Percentiles rank a stretch among this genome's conserved stretches.
Conservation (phyloP, 2,329 filamentous ascomycete genomes). For the Fusarium nurragi region DNA sequence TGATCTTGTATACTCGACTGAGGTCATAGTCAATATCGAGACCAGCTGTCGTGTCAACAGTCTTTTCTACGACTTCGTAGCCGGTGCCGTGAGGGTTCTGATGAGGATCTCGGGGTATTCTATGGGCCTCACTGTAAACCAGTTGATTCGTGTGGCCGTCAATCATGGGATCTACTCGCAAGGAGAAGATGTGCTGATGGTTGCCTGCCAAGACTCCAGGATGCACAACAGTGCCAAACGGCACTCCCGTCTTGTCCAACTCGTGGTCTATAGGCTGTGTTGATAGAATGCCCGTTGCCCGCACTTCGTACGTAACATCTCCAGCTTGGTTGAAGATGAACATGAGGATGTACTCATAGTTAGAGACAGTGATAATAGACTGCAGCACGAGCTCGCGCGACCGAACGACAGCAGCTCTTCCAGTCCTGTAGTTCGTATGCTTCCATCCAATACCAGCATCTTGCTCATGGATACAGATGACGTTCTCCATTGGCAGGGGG, state of each 20-base stretch:
- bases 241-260: conserved; percentile 58
- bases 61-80: conserved; percentile 63
- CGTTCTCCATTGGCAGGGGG: conserved; percentile 62
- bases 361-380: conserved; percentile 69
- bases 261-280: conserved; percentile 69
- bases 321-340: conserved; percentile 69
- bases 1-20: conserved; percentile 61
- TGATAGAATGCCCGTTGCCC: conserved; percentile 73
- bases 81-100: conserved; percentile 70
- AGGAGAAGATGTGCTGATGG: conserved; percentile 75
- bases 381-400: conserved; percentile 72
- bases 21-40: conserved; percentile 59
- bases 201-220: conserved; percentile 72
- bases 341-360: conserved; percentile 57
- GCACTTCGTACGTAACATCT: conserved; percentile 68
- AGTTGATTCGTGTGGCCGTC: conserved; percentile 63
- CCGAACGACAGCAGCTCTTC: conserved; percentile 66
- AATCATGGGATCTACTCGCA: conserved; percentile 72
- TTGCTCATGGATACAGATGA: conserved; percentile 75
- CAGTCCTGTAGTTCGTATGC: conserved; percentile 73
- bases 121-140: conserved; percentile 52
- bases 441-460: conserved; percentile 79
- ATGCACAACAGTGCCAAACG: conserved; percentile 69
- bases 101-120: conserved; percentile 54
- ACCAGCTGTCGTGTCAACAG: conserved; percentile 51